Percentiles rank a stretch among this genome's conserved stretches.
Conservation (phyloP, 1,139 yeast genomes). For the Candida sanyaensis region DNA sequence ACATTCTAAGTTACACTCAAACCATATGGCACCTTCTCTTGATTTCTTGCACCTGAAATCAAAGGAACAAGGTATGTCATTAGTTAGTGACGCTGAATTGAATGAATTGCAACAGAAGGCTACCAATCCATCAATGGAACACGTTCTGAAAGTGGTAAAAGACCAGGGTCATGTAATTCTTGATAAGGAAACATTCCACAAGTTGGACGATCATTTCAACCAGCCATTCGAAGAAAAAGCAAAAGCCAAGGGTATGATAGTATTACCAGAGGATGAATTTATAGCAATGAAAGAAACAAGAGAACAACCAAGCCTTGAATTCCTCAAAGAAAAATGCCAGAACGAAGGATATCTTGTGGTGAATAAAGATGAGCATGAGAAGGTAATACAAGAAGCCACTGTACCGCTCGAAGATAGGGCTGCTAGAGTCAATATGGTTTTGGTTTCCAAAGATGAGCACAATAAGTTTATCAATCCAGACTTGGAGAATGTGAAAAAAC, state of each 20-base stretch:
- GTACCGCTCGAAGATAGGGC: conserved; percentile 23
- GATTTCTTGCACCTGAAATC: conserved; percentile 5
- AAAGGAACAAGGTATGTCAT: conserved; percentile 5
- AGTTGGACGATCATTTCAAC: conserved; percentile 11
- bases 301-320: conserved; percentile 24
- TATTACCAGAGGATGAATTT: conserved; percentile 18
- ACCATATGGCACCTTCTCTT: background rate
- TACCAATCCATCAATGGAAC: conserved; percentile 16
- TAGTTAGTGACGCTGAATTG: conserved; percentile 9
- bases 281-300: conserved; percentile 19
- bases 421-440: conserved; percentile 17
- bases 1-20: conserved; percentile 2
- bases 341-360: conserved; percentile 16
- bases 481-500: conserved; percentile 20
- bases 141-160: conserved; percentile 14
- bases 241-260: conserved; percentile 13
- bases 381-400: conserved; percentile 12
- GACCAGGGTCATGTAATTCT: conserved; percentile 12
- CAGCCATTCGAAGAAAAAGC: conserved; percentile 26
- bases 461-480: conserved; percentile 21
- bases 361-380: conserved; percentile 10
- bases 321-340: conserved; percentile 22
- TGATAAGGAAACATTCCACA: conserved; percentile 6
- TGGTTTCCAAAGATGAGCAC: conserved; percentile 20
- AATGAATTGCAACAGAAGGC: conserved; percentile 10